Base-by-base conservation (phyloP, 306 rosid species). In the Gynostemma pentaphyllum region DNA sequence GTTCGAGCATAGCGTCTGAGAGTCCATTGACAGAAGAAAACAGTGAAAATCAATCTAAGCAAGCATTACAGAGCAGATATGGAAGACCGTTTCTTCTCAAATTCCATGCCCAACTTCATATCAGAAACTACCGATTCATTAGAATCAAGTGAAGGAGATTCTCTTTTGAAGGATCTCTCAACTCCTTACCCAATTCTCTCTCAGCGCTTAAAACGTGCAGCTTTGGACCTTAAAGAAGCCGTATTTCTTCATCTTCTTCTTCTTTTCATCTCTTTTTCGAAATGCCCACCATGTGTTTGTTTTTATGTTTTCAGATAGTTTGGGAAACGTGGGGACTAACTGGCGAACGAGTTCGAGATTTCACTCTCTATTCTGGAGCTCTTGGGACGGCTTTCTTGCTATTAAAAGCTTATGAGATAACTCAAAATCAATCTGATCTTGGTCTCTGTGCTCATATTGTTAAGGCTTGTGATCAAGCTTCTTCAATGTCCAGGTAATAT, bases 151-250 rank as follows among this genome's bases (percentile, higher is more conserved):
- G 77, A 64, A 28, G 79, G 67, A 28, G 79, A 78, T 66, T 71
- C 85, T 16, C 79, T 85, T 46, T 32, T 53, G 67, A 76, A 76
- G 75, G 89, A 82, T 51, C 92, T 87, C 27, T 59, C 81, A 46
- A 77, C 61, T 77, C 90, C 94, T 15, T 75, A 81, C 79, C 51
- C 71, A 9, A 65, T 76, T 59, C 81, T 85, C 73, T 80, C 75
- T 0, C 75, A 85, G 72, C 87, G 74, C 29, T 80, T 88, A 71
- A 80, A 85, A 78, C 85, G 92, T 72, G 75, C 84, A n/a, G 87
- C 85, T 62, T 68, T 85, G 70, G 96, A 85, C 81, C 89, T 82
- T 57, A 85, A 83, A 77, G 86, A 88, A 79, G 76, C 87, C 68
- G 86, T 83, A 74, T 62, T 45, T 26, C 72, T 47, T 48, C 63